Base-by-base conservation (phyloP, 805 yeast genomes). In the Priceomyces carsonii region DNA sequence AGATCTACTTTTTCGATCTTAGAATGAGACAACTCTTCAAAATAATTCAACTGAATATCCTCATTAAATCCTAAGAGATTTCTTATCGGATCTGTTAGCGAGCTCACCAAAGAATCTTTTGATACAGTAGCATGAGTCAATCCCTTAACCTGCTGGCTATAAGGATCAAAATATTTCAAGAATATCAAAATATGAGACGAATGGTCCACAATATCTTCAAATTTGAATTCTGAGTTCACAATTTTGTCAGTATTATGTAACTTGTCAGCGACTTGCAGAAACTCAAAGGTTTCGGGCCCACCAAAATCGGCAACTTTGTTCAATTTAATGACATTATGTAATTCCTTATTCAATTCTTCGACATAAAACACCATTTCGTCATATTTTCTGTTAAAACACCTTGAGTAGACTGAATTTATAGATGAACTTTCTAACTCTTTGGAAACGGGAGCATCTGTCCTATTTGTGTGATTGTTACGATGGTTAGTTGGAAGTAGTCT, bases 401-500 rank as follows among this genome's bases (percentile, higher is more conserved):
- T 66, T 18, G 65, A 66, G 29, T 75, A 73, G 2, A 81, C 68
- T 26, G 75, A 75, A 23, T 73, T 80, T 14, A 85, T 62, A 0
- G 80, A 66, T 7, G 61, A 31, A 9, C 66, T 60, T 23, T 57
- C 52, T 15, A 50, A 35, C 33, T 48, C 58, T 31, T 40, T 52
- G 25, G 54, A 50, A n/a, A 64, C 53, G 32, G 44, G 53, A 8
- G 44, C 40, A 39, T 77, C 81, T 1, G 87, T 76, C 45, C 96
- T 72, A 32, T 75, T 60, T 0, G 96, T 85, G 42, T 73, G 75
- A 55, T 87, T 86, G 44, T 80, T 77, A 32, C 96, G 71, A 47
- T 75, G 77, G 9, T 73, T 75, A 63, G 86, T 69, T 15, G 73
- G 61, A 80, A 93, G 79, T 42, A 85, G 73, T 36, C 82, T 67